These are phyloP conservation scores for Lathyrus oleraceus DNA, from an alignment of 306 rosid species.

Conservation along the genomic window DNA sequence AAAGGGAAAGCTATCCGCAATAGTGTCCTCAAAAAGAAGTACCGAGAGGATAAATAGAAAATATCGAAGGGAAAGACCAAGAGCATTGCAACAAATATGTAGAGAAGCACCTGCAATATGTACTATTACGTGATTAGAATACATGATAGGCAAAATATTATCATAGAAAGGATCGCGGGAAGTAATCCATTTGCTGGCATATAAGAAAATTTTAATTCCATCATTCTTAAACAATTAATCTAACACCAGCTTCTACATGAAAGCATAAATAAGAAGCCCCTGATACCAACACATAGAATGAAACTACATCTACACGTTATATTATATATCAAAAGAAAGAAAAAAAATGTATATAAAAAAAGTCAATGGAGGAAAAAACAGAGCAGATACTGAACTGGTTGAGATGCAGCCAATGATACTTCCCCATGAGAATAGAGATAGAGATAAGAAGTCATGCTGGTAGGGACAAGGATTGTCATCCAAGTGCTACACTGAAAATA, in stretches of 20 bases:
- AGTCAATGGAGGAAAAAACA: constrained; percentile 21
- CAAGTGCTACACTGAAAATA: constrained; percentile 94
- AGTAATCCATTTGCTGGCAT: constrained; percentile 23
- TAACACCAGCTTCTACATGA: constrained; percentile 26
- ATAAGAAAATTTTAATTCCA: constrained; percentile 11
- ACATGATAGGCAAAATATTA: constrained; percentile 10
- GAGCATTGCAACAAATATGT: constrained; percentile 69
- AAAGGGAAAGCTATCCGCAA: constrained; percentile 85
- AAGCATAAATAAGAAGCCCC: constrained; percentile 2
- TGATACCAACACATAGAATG: constrained; percentile 1
- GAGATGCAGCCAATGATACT: constrained; percentile 96
- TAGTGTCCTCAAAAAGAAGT: constrained; percentile 82
- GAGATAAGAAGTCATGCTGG: constrained; percentile 97
- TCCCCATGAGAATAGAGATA: constrained; percentile 98
- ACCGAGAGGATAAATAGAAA: constrained; percentile 89
- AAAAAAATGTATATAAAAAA: constrained; percentile 8
- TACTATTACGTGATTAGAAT: constrained; percentile 40
- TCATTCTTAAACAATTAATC: constrained; percentile 13
- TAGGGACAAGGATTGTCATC: constrained; percentile 95
- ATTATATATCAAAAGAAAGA: constrained; percentile 8
- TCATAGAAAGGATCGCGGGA: constrained; percentile 26
- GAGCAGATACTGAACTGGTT: constrained; percentile 64
- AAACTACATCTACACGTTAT: not conserved
- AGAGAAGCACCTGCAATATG: constrained; percentile 86
- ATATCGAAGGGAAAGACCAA: constrained; percentile 94